Evolutionary conservation across 108 stramenopile genomes (phyloP).

Genomic region (Seminavis robusta): DNA sequence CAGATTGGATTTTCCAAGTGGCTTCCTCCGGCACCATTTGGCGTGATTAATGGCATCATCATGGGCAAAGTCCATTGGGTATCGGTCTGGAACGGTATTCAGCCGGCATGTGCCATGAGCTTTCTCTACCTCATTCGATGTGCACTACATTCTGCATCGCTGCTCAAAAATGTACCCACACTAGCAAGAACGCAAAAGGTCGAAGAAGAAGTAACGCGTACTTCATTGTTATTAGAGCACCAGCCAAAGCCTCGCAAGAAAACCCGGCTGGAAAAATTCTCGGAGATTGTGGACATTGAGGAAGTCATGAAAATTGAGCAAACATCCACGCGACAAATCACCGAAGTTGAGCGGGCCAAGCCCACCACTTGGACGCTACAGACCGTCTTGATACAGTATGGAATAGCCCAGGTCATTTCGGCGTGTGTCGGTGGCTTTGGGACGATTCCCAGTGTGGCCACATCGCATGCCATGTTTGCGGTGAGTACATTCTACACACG

Average conservation of each 20-base stretch:
- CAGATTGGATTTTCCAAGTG: constrained; percentile 3
- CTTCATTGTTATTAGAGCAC: no score
- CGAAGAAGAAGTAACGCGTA: no score
- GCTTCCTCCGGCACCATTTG: constrained; percentile 23
- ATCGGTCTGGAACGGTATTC: constrained; percentile 28
- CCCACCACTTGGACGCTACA: constrained; percentile 14
- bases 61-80: constrained; percentile 26
- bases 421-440: constrained; percentile 55
- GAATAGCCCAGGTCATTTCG: constrained; percentile 32
- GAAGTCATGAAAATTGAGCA: no score
- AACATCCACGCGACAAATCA: no score
- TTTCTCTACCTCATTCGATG: constrained; percentile 40
- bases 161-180: no score
- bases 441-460: constrained; percentile 46
- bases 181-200: no score
- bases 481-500: neutral
- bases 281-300: neutral
- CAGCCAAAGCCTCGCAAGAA: no score
- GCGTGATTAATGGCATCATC: neutral
- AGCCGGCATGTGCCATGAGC: constrained; percentile 34
- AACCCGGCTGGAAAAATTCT: no score
- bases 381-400: constrained; percentile 42
- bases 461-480: constrained; percentile 23
- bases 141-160: no score
- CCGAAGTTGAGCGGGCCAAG: constrained; percentile 1